Percentiles rank a stretch among this genome's conserved stretches.
Conservation (phyloP, 345 rosid genomes). For the Aegle marmelos region DNA sequence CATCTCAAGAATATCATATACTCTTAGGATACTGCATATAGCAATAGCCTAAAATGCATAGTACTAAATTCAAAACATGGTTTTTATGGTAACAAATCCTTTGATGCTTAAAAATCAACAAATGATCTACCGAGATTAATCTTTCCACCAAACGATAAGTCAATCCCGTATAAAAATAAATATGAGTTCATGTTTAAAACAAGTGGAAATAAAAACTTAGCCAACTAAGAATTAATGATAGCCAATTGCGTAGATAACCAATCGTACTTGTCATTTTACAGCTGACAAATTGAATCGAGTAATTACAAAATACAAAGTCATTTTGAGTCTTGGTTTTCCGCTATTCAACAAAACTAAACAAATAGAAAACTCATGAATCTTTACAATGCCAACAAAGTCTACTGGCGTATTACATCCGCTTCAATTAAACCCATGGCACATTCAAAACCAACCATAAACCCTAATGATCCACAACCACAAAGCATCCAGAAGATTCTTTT, state of each 20-base stretch:
- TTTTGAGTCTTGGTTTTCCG: not conserved
- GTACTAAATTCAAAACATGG: no score
- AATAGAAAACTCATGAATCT: not conserved
- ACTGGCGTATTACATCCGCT: slow-evolving; percentile 4
- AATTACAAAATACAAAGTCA: not conserved
- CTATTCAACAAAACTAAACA: not conserved
- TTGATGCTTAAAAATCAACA: no score
- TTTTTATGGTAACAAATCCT: no score
- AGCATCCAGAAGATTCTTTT: slow-evolving; percentile 20
- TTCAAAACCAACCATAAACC: slow-evolving; percentile 11
- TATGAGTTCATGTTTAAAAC: no score
- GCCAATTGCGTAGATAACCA: not conserved
- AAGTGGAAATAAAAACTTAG: not conserved
- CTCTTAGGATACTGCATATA: no score
- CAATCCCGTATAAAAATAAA: no score
- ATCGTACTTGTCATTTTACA: not conserved
- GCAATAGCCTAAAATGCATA: no score
- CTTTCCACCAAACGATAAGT: no score
- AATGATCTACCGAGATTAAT: no score
- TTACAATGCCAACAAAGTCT: not conserved
- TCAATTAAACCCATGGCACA: not conserved
- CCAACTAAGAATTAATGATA: not conserved
- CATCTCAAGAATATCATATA: no score
- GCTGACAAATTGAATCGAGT: not conserved
- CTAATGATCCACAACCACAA: not conserved